Base-by-base conservation (phyloP, 371 early-diverging fungal genomes). In the Syncephalastrum contaminatum region DNA sequence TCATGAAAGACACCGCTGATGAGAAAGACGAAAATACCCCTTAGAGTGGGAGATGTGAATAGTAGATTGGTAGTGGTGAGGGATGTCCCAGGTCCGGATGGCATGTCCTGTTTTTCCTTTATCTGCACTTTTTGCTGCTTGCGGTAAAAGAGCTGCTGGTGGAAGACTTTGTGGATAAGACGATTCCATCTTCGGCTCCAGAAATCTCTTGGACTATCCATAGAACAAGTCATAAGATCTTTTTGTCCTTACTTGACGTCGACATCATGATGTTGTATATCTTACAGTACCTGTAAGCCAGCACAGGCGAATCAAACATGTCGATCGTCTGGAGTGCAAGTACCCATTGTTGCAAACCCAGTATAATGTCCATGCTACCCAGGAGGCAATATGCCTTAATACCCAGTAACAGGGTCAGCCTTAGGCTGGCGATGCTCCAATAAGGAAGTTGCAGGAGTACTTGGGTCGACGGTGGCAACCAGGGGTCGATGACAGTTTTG, bases 121-220 rank as follows among this genome's bases (percentile, higher is more conserved):
- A n/a, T 14, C 20, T 44, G 0, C n/a, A 25, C 51, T 5, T 39
- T 2, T 56, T 49, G 20, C 10, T 25, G 36, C 43, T 30, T 20
- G 12, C 36, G 7, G 7, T 46, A 27, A 43, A 67, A 70, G 4
- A 73, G 45, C 41, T 58, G 56, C 14, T 45, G 22, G 53, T 75
- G 72, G 5, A 72, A 48, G 7, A 64, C n/a, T n/a, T 67, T 72
- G 21, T 60, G 69, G n/a, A 75, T 59, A 19, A 62, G 49, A 48
- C 43, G 64, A 53, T 75, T 75, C 75, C 75, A 71, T 42, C 75
- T 62, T 41, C 67, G 60, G 51, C 72, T 63, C 72, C 75, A 74
- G 25, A 71, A 74, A 53, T 74, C 72, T 12, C 62, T 58, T 49
- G 69, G 72, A 48, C 65, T 65, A 52, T 2, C n/a, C n/a, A 46